Base-by-base conservation (phyloP, 1,284 basidiomycete species). In the Leccinum angustisporum region DNA sequence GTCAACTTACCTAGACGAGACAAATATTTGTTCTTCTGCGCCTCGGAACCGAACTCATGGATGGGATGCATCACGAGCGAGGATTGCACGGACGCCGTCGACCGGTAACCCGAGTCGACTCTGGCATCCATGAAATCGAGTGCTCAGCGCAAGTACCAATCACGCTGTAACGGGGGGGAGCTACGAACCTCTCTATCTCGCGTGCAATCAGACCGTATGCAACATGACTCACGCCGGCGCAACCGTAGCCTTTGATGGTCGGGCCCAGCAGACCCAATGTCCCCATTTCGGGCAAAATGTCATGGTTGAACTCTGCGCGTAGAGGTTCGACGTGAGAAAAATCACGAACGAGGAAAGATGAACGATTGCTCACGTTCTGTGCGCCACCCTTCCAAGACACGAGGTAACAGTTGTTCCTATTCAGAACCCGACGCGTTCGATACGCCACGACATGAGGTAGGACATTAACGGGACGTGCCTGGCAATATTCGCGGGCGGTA, bases 51-150 rank as follows among this genome's bases (percentile, higher is more conserved):
- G 74, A 97, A 98, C 70, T 91, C 92, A 76, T 94, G 82, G 73
- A 98, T 98, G 4, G 97, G 95, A 72, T 97, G 94, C 96, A 99
- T 99, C n/a, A 97, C 94, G 36, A 99, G 83, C 5, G 94, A 97
- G 0, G 92, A 95, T 75, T 99, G 97, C 1, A 99, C 97, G 31
- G 93, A 96, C 74, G 96, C 91, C n/a, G 90, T 96, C 5, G 92
- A 95, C 38, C 96, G 89, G 74, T 97, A 98, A 3, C 97, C 97
- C 1, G 95, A 97, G 76, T 99, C 97, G 46, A 99, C 88, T 58
- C 93, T 93, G 57, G 14, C 2, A 53, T 51, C 56, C 48, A n/a
- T 10, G 11, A 9, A 54, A 53, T 33, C 5, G 33, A 16, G 11
- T 1, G 56, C 18, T 65, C 59, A 56, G 56, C 27, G 40, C 21